Base-by-base conservation (phyloP, 164 flowering plant genomes). In the Taxillus chinensis region DNA sequence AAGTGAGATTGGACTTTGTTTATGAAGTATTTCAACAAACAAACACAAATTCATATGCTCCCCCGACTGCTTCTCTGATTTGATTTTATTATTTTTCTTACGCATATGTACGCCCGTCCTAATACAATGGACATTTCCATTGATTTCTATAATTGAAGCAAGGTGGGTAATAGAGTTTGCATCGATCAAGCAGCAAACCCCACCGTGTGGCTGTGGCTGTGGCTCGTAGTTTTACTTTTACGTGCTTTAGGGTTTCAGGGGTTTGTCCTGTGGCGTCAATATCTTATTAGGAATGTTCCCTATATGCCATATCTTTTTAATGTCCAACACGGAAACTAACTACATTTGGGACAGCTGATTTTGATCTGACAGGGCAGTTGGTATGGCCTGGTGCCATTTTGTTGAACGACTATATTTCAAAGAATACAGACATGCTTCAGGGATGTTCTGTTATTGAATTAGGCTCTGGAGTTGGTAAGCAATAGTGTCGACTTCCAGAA, bases 331-430 rank as follows among this genome's bases (percentile, higher is more conserved):
- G 27, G 27, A 27, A 27, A 60, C 80, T 72, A 62, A 74, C 73
- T 45, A 45, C 63, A 60, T 62, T 39, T 70, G 59, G 37, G 48
- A 56, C 93, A 90, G 98, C 98, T 77, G 98, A 93, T 76, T 93
- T 84, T 83, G 97, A 93, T 79, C 78, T 93, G 64, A 93, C 98
- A 5, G 98, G 97, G 60, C 97, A 93, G 69, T 70, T 93, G 76
- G 95, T 93, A 7, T 93, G 97, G 97, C 98, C 97, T 63, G 96
- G 97, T 49, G 96, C 97, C 9, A 72, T 78, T 75, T 74, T 92
- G 48, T 48, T 92, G 81, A 87, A 86, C 74, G 76, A 84, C 64
- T 89, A 77, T 66, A 79, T 92, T 17, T 83, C 90, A 13, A 73
- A 80, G 55, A 84, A 87, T 64, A 62, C 78, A 39, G 75, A 81